Evolutionary conservation across 495 filamentous ascomycete genomes (phyloP), one percentile per base, ranked within the genome.

Genomic region (Aspergillus taichungensis): DNA sequence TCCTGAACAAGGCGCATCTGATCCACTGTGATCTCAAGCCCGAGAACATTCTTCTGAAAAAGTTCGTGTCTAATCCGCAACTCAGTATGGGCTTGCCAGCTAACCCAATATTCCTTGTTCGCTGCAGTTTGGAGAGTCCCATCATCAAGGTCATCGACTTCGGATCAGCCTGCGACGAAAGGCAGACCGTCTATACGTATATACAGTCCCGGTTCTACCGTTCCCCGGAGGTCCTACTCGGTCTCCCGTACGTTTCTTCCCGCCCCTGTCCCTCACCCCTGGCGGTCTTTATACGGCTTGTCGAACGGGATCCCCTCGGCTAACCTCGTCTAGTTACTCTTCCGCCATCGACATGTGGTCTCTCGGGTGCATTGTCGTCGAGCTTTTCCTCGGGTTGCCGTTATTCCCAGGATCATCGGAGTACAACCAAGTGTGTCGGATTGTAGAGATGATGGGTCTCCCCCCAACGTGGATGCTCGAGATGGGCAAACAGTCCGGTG

Each of bases 131-230:
- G 44, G 94, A 99, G 67, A 96, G 91, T 54, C 94, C 94, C 3
- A 97, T 99, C 45, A 99, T 99, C 78, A 99, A 99, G 63, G 95
- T 99, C 57, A 99, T 99, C 56, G 94, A 99, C 71, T 99, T 99
- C 56, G 94, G 94, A 18, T 99, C 94, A 30, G 94, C 94, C 1
- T 99, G 94, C 61, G 94, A 99, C 59, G 94, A 99, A 64, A 78
- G 94, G 30, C 94, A 99, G 57, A 99, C 94, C 0, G 94, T 99
- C 30, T 99, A 99, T 67, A 99, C 94, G 5, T 99, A 99, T 63
- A 99, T 99, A 51, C 94, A 99, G 64, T 99, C 94, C 9, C 75
- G 94, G 47, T 99, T 99, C 67, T 99, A 99, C 62, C 80, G 94
- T 45, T 99, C 94, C 2, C 94, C 94, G 0, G 94, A 99, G 61